Percentiles rank a stretch among this genome's conserved stretches.
These are phyloP conservation scores for Aspergillus avenaceus DNA, from an alignment of 495 filamentous ascomycete genomes.

Conservation along the genomic window DNA sequence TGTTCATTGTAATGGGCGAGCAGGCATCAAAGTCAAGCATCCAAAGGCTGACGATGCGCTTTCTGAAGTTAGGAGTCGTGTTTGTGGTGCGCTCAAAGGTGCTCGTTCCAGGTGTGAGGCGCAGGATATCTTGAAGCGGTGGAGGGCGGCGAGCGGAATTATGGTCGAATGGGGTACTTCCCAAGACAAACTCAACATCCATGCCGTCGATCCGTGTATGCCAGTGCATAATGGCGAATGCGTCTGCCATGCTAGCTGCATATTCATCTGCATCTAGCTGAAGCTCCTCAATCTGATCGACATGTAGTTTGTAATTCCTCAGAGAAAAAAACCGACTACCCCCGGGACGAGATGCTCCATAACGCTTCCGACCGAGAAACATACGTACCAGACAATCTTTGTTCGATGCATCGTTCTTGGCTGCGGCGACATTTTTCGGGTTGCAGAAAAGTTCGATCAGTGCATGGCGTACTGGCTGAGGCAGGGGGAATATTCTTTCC, in stretches of 20 bases:
- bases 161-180: neutral
- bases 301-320: constrained; percentile 42
- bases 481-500: constrained; percentile 7
- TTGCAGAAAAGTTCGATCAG: neutral
- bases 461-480: neutral
- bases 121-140: constrained; percentile 15
- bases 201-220: constrained; percentile 15
- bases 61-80: neutral
- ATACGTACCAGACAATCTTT: constrained; percentile 38
- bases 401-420: constrained; percentile 10
- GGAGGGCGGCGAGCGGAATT: neutral
- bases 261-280: constrained; percentile 4
- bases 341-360: neutral
- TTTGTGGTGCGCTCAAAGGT: neutral
- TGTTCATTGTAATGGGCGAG: constrained; percentile 12
- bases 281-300: constrained; percentile 37
- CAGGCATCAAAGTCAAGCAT: constrained; percentile 37
- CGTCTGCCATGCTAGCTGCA: constrained; percentile 33
- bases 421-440: neutral
- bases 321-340: constrained; percentile 27
- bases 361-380: constrained; percentile 34
- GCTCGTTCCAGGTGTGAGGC: constrained; percentile 4
- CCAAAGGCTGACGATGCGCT: constrained; percentile 23
- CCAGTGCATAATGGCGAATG: constrained; percentile 42
- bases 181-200: constrained; percentile 44